phyloP scores from a whole-genome alignment of 306 rosid species.

The Psophocarpus tetragonolobus region DNA sequence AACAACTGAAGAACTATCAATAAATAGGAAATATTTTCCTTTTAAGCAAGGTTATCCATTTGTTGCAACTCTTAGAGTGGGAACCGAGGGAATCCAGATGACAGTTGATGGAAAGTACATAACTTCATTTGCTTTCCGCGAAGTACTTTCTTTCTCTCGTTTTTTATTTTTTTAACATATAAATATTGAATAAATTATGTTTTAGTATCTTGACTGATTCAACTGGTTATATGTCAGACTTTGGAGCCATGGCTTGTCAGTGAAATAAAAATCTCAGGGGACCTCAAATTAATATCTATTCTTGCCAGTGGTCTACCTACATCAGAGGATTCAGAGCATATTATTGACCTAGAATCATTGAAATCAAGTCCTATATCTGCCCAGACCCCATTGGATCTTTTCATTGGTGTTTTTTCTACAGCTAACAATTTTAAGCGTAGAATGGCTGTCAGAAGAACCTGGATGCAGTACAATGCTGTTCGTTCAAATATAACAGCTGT shows the following conservation, averaged over 20 bases:
- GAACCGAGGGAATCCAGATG: constrained; percentile 97
- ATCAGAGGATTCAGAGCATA: constrained; percentile 94
- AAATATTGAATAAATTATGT: constrained; percentile 14
- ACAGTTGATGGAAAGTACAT: constrained; percentile 98
- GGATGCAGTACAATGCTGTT: constrained; percentile 95
- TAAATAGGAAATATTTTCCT: constrained; percentile 72
- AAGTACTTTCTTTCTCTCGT: constrained; percentile 51
- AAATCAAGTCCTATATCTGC: constrained; percentile 62
- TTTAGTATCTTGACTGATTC: constrained; percentile 37
- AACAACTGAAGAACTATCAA: constrained; percentile 50
- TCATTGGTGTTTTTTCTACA: constrained; percentile 94
- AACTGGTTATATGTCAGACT: constrained; percentile 59
- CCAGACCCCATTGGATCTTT: constrained; percentile 61
- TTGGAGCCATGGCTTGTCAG: constrained; percentile 99
- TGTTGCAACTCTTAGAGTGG: constrained; percentile 96
- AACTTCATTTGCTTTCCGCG: constrained; percentile 91
- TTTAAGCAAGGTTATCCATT: constrained; percentile 92
- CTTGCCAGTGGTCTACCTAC: constrained; percentile 96
- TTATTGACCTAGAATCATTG: constrained; percentile 69
- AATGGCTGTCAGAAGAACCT: constrained; percentile 99
- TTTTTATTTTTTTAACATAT: neutral
- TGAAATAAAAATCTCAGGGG: constrained; percentile 79
- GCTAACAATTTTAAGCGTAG: constrained; percentile 96
- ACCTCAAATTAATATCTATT: constrained; percentile 77
- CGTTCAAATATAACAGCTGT: constrained; percentile 70